Evolutionary conservation across 306 rosid species (phyloP), one percentile per base, ranked within the genome.

Genomic region (Canavalia ensiformis): DNA sequence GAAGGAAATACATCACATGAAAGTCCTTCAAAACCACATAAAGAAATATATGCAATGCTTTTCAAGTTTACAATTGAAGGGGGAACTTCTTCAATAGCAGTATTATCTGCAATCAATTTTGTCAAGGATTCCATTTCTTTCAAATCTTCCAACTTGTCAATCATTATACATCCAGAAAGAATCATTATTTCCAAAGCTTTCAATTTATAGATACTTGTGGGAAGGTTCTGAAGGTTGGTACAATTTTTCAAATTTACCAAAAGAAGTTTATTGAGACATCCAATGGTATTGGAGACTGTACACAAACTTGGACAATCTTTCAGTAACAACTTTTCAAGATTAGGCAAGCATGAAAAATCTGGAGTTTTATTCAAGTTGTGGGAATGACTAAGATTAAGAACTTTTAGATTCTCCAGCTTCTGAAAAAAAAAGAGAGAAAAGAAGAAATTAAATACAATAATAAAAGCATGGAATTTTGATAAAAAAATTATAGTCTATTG

Each of bases 321-420:
- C 25, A 85, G 88, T 47, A 75, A 28, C 10, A 89, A 72, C 51
- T 75, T 74, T 75, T 80, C 78, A 46, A 89, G 86, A 67, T 85
- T 85, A 0, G 89, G 92, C 30, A 89, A 4, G 2, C 46, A 34
- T 34, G 85, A 85, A 13, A 87, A 89, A 52, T 87, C 83, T 0
- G 92, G 90, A 0, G 86, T 85, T 18, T 2, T 13, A 12, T n/a
- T 75, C 37, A 89, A 42, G 64, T 55, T 0, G 39, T 13, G 49
- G 8, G 88, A 89, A 64, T 85, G 86, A 62, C 85, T 81, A 10
- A 89, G 85, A 78, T 89, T 87, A 0, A 88, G 69, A 52, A 83
- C 60, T 78, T 84, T 86, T 54, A 86, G 29, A 8, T 51, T 71
- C 63, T 74, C 56, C 35, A 83, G 13, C 44, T 49, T 2, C 90